phyloP scores from a whole-genome alignment of 768 basidiomycete species.

The Naganishia friedmannii region DNA sequence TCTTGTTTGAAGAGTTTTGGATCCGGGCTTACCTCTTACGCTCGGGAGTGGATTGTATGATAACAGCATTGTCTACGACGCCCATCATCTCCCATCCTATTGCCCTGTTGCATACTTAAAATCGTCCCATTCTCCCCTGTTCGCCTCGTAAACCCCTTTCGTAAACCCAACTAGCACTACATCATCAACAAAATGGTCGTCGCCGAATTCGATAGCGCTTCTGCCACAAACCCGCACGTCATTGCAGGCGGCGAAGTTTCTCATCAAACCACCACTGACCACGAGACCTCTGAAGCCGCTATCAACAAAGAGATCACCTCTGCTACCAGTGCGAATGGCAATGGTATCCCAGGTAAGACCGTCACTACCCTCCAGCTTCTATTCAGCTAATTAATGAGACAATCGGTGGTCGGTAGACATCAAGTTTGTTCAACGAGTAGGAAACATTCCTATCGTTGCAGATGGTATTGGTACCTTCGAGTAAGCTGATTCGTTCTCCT shows the following conservation, averaged over 20 bases:
- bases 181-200: slow-evolving; percentile 13
- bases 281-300: slow-evolving; percentile 14
- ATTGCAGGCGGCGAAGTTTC: background rate
- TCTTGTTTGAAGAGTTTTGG: no score
- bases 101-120: background rate
- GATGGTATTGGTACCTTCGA: slow-evolving; percentile 47
- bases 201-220: slow-evolving; percentile 15
- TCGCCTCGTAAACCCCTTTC: background rate
- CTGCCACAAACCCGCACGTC: slow-evolving; percentile 5
- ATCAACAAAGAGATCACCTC: background rate
- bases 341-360: slow-evolving; percentile 14
- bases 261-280: background rate
- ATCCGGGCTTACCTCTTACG: no score
- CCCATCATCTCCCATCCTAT: background rate
- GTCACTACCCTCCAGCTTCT: background rate
- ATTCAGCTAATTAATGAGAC: background rate
- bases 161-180: background rate
- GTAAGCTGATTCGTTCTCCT: no score
- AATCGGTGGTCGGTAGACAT: slow-evolving; percentile 34
- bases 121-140: background rate
- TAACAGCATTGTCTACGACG: slow-evolving; percentile 7
- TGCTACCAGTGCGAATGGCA: background rate
- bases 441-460: slow-evolving; percentile 46
- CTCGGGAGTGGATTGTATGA: background rate
- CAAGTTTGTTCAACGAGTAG: slow-evolving; percentile 48